Evolutionary conservation across 768 basidiomycete genomes (phyloP), one percentile per base, ranked within the genome.

Genomic region (Pulveroboletus frians): DNA sequence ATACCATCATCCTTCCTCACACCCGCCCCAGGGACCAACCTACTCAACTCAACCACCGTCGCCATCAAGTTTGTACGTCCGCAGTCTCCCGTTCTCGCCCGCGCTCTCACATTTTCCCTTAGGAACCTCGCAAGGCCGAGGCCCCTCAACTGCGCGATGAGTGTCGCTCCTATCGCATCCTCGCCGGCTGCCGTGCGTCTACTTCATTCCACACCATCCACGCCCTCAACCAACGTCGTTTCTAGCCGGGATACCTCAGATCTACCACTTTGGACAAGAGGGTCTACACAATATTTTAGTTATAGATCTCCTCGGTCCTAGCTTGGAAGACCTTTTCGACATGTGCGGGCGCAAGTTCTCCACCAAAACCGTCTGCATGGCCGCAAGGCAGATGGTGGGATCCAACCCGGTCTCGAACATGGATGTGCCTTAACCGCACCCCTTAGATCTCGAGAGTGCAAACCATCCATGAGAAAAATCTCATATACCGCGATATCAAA

Each of bases 251-350:
- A 95, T 99, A 42, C 95, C 94, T 23, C 94, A 98, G 73, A 97
- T 99, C 69, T 97, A 98, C 74, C 95, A 99, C 72, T 99, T 98
- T 68, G 96, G 96, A 41, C 94, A 97, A 71, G 96, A 99, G 70
- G 96, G 89, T 13, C 79, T 98, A 26, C 94, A 99, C 74, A 98
- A 99, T 64, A 94, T 99, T 56, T 82, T 99, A 53, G 94, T 99
- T 57, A 98, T 99, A 62, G 96, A 99, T 73, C 80, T 99, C 31
- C 80, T 99, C 30, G 96, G 96, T 3, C 95, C 95, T 10, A 93
- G 89, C 66, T 69, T 99, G 54, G 96, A 99, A 71, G 96, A 99
- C 68, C 76, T 99, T 47, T 99, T 99, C 67, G 96, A 99, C 71
- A 94, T 98, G 89, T 99, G 96, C 63, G 91, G 92, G 4, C 83